These are phyloP conservation scores for Gypsophila paniculata DNA, from an alignment of 179 eudicot genomes.

Conservation along the genomic window DNA sequence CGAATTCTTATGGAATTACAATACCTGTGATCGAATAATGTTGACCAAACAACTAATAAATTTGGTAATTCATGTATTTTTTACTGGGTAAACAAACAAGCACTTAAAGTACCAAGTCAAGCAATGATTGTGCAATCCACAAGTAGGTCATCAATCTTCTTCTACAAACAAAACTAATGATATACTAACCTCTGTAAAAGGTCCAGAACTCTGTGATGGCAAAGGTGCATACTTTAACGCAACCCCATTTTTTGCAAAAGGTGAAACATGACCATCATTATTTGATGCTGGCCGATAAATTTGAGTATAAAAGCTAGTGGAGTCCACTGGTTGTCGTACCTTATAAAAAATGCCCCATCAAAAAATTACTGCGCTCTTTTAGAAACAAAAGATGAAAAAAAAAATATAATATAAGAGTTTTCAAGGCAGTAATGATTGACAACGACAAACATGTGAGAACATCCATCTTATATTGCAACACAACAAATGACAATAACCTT, in stretches of 20 bases:
- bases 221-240: conserved; percentile 48
- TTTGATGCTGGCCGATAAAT: conserved; percentile 59
- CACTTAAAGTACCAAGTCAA: neutral
- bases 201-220: conserved; percentile 54
- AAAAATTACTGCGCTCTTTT: neutral
- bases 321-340: conserved; percentile 68
- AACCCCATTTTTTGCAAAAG: conserved; percentile 52
- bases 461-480: neutral
- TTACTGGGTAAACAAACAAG: no score
- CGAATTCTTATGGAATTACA: no score
- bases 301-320: conserved; percentile 68
- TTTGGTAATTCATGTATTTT: no score
- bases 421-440: neutral
- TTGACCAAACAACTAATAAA: no score
- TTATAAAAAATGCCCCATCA: conserved; percentile 19
- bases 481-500: neutral
- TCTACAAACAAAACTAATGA: conserved; percentile 3
- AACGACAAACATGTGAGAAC: neutral
- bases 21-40: no score
- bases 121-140: neutral
- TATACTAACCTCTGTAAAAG: conserved; percentile 59
- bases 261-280: conserved; percentile 73
- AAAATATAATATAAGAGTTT: neutral
- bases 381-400: neutral
- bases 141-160: neutral